A percentile compares a stretch with the other conserved stretches of the same genome.
phyloP scores from a whole-genome alignment of 2,329 filamentous ascomycete species.

The Beauveria brongniartii region DNA sequence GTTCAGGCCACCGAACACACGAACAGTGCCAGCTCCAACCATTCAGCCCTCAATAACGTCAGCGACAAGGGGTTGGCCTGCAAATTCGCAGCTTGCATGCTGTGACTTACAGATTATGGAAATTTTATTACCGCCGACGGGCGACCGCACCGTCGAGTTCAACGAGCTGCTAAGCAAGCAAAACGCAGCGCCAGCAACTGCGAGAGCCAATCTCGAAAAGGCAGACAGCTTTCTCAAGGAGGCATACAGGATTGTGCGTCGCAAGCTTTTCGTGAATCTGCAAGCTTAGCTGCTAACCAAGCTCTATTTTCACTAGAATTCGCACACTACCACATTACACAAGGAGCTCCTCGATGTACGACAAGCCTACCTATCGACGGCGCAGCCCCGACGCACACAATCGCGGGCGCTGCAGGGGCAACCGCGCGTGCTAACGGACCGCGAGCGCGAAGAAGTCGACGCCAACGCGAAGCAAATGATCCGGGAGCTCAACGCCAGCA shows the following conservation, averaged over 20 bases:
- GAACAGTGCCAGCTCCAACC: not conserved
- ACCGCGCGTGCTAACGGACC: conserved; percentile 60
- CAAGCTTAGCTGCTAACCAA: not conserved
- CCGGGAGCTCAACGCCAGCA: conserved; percentile 74
- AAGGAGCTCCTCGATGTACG: conserved; percentile 75
- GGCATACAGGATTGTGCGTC: conserved; percentile 78
- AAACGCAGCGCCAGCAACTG: conserved; percentile 40
- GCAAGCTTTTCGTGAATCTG: not conserved
- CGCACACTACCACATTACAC: conserved; percentile 74
- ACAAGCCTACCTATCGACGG: conserved; percentile 82
- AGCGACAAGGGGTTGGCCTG: not conserved
- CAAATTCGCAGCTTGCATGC: no score
- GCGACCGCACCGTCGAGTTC: conserved; percentile 62
- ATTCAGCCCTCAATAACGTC: not conserved
- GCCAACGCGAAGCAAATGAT: conserved; percentile 78
- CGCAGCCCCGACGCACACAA: conserved; percentile 52
- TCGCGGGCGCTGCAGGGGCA: conserved; percentile 37
- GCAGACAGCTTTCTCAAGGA: conserved; percentile 88
- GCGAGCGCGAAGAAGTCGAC: conserved; percentile 79
- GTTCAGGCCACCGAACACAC: conserved; percentile 5
- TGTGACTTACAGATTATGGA: not conserved
- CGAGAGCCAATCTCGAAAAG: conserved; percentile 37
- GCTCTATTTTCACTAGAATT: conserved; percentile 49
- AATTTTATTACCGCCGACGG: conserved; percentile 1
- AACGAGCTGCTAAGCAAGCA: conserved; percentile 58